Evolutionary conservation across 2,329 filamentous ascomycete species (phyloP), one percentile per base, ranked within the genome.

Genomic region (Cladosporium sp.): DNA sequence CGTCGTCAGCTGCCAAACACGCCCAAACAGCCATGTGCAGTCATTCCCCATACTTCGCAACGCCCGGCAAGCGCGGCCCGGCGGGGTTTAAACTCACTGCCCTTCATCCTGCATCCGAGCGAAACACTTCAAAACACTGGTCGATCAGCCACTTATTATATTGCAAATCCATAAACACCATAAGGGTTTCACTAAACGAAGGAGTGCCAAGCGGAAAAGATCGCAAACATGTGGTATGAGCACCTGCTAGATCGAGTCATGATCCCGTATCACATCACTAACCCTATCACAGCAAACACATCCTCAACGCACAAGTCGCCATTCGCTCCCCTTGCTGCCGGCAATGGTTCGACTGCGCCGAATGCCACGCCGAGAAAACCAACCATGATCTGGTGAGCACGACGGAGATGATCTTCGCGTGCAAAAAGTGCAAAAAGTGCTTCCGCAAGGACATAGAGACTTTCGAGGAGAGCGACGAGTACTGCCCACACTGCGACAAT

Each of bases 321-420:
- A 95, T 99, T 73, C 88, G 93, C 63, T 93, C 91, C 51, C 88
- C 91, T 56, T 99, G 93, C 79, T 99, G 93, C 77, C 82, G 83
- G 54, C 96, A 96, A 77, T 99, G 95, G 95, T 99, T 96, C 74
- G 93, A 99, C 76, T 99, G 93, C 73, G 88, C 89, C 58, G 87
- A 96, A 69, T 99, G 93, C 74, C 93, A 99, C 73, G 74, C 75
- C 48, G 93, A 99, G 69, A 77, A 82, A 70, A 51, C 54, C 7
- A 72, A 76, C 53, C 93, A 97, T 69, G 73, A 80, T 32, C 83
- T 99, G 18, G 73, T 81, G 48, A 87, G 95, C 72, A 79, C 77
- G 57, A 59, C 63, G 54, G 93, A 99, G 66, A 95, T 99, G 89
- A 81, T 77, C 32, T 97, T 99, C 65, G 89, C 89, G 47, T 99